A percentile compares a stretch with the other conserved stretches of the same genome.
phyloP scores from a whole-genome alignment of 345 rosid genomes.

The Citrus unshiu region DNA sequence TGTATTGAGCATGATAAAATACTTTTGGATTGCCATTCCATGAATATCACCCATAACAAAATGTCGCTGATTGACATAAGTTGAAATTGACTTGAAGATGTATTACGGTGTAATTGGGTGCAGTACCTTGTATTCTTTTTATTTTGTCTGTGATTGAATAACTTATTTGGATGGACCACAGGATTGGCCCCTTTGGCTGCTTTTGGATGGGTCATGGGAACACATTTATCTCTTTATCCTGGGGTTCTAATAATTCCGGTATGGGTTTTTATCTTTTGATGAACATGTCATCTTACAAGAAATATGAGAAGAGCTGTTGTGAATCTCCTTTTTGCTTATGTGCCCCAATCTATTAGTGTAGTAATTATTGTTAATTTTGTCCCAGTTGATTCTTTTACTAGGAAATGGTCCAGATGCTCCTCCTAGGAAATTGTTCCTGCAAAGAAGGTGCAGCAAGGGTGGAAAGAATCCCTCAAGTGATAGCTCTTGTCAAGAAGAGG shows the following conservation, averaged over 20 bases:
- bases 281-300: constrained; percentile 1
- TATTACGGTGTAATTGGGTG: not conserved
- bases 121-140: not conserved
- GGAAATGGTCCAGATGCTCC: constrained; percentile 91
- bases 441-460: constrained; percentile 25
- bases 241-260: constrained; percentile 76
- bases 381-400: constrained; percentile 62
- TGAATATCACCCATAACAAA: not conserved
- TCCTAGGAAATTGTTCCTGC: constrained; percentile 62
- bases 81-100: not conserved
- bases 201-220: constrained; percentile 89
- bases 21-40: not conserved
- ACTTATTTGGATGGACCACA: constrained; percentile 27
- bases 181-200: constrained; percentile 84
- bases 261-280: constrained; percentile 14
- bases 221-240: constrained; percentile 88
- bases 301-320: not conserved
- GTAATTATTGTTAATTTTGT: constrained; percentile 19
- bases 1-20: not conserved
- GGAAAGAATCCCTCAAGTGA: constrained; percentile 27
- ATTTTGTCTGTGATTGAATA: constrained; percentile 1
- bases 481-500: constrained; percentile 17
- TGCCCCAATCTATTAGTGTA: not conserved
- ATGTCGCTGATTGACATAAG: not conserved
- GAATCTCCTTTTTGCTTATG: not conserved